A percentile compares a stretch with the other conserved stretches of the same genome.
Evolutionary conservation across 495 filamentous ascomycete genomes (phyloP).

Genomic region (Cercophora scortea): DNA sequence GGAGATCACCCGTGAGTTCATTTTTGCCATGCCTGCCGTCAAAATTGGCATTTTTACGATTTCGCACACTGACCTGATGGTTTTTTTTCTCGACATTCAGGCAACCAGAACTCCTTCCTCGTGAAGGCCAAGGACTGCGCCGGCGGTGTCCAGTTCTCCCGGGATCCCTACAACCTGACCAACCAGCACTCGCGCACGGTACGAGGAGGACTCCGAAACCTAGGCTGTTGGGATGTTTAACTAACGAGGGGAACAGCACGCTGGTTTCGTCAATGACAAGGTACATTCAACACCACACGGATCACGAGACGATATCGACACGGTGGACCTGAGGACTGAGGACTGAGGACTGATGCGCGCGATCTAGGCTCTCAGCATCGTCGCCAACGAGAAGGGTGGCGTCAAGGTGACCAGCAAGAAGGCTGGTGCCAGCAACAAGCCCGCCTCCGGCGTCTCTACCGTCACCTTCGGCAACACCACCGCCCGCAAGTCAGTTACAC

Average conservation of each 20-base stretch:
- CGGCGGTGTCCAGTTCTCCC: constrained; percentile 80
- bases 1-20: constrained; percentile 74
- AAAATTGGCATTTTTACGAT: not conserved
- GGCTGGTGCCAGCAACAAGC: constrained; percentile 57
- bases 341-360: constrained; percentile 11
- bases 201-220: constrained; percentile 12
- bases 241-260: constrained; percentile 53
- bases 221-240: constrained; percentile 3
- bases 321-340: not conserved
- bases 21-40: not conserved
- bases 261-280: constrained; percentile 88
- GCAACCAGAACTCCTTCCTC: constrained; percentile 73
- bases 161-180: constrained; percentile 81
- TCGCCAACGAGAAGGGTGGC: constrained; percentile 56
- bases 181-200: constrained; percentile 93
- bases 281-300: constrained; percentile 40
- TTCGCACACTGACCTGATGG: too few species aligned
- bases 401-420: constrained; percentile 81
- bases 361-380: constrained; percentile 71
- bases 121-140: constrained; percentile 68
- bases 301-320: constrained; percentile 6
- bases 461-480: constrained; percentile 61
- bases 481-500: constrained; percentile 66
- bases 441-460: constrained; percentile 54
- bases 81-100: constrained; percentile 33